phyloP scores from a whole-genome alignment of 345 rosid species.

The Diplotaxis tenuifolia region DNA sequence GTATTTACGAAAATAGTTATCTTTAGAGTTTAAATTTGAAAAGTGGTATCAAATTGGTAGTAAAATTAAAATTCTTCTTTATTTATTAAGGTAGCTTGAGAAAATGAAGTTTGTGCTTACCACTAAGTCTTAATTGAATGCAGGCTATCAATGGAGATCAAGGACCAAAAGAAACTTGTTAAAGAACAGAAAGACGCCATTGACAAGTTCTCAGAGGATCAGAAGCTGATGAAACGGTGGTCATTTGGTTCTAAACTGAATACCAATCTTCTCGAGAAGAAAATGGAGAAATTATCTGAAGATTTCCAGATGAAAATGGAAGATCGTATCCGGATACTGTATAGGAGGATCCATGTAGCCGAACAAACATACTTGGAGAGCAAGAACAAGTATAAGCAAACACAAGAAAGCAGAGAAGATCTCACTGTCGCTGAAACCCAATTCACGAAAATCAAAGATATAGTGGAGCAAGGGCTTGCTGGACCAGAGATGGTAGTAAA shows the following conservation, averaged over 20 bases:
- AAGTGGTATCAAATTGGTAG: too few species aligned
- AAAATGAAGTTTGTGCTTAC: not conserved
- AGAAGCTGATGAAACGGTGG: conserved; percentile 31
- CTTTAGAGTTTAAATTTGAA: too few species aligned
- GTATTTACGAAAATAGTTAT: too few species aligned
- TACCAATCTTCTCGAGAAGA: conserved; percentile 44
- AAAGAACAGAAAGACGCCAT: conserved; percentile 42
- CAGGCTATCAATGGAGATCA: conserved; percentile 35
- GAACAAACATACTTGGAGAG: not conserved
- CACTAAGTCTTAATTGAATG: not conserved
- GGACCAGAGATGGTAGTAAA: conserved; percentile 42
- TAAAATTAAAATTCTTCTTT: too few species aligned
- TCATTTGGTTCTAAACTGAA: conserved; percentile 43
- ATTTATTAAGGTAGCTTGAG: not conserved
- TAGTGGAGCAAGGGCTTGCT: conserved; percentile 32
- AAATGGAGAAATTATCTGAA: conserved; percentile 63
- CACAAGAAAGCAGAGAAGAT: conserved; percentile 24
- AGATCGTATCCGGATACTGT: conserved; percentile 31
- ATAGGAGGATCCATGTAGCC: conserved; percentile 39
- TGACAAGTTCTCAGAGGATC: conserved; percentile 44
- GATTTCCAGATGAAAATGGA: conserved; percentile 46
- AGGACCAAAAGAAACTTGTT: conserved; percentile 42
- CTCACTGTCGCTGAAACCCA: conserved; percentile 15
- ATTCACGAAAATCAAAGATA: conserved; percentile 38
- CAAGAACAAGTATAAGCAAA: not conserved